Evolutionary conservation across 2,329 filamentous ascomycete species (phyloP).

Genomic region (Hypoxylon sp.): DNA sequence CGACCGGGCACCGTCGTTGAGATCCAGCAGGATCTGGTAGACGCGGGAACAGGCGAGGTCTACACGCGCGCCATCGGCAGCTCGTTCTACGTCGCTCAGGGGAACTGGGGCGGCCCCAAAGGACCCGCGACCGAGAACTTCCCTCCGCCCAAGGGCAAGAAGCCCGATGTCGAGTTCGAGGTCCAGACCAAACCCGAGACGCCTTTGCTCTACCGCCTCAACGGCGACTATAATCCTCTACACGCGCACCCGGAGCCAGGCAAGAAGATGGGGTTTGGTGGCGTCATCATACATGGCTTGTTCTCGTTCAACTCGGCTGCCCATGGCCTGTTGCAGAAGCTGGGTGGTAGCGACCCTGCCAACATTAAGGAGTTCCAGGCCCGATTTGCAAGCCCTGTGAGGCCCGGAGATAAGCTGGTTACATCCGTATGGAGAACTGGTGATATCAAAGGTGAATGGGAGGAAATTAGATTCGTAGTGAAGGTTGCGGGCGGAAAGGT

Average conservation of each 20-base stretch:
- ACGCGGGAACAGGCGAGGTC: constrained; percentile 76
- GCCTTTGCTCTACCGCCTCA: constrained; percentile 84
- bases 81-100: constrained; percentile 85
- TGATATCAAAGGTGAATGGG: constrained; percentile 75
- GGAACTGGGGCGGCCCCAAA: constrained; percentile 90
- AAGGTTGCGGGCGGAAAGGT: constrained; percentile 86
- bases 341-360: constrained; percentile 82
- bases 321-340: constrained; percentile 78
- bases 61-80: constrained; percentile 79
- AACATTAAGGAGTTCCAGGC: constrained; percentile 93
- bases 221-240: constrained; percentile 95
- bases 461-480: constrained; percentile 87
- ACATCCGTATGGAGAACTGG: constrained; percentile 87
- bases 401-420: constrained; percentile 84
- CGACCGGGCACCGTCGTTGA: constrained; percentile 86
- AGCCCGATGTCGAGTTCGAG: constrained; percentile 78
- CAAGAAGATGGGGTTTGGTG: constrained; percentile 90
- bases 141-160: constrained; percentile 79
- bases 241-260: constrained; percentile 90
- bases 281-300: constrained; percentile 89
- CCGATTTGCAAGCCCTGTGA: constrained; percentile 87
- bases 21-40: constrained; percentile 82
- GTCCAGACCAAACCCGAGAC: constrained; percentile 81
- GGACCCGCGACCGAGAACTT: constrained; percentile 85
- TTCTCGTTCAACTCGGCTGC: constrained; percentile 88